Conservation (phyloP, 768 basidiomycete genomes). For the Tephrocybe sp. region DNA sequence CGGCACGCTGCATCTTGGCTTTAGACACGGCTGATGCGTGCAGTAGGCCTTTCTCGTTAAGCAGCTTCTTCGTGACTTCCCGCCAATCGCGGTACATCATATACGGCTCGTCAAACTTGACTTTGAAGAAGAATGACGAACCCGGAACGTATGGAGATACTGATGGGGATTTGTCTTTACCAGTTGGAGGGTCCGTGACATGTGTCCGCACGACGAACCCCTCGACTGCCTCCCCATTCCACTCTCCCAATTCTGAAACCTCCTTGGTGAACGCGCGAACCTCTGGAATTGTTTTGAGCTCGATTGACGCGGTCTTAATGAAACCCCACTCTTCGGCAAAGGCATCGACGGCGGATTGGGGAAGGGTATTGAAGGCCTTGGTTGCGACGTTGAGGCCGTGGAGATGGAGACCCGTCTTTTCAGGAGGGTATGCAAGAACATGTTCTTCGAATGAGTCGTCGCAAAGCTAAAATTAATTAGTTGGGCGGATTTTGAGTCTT, state of each 20-base stretch:
- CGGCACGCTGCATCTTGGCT: conserved; percentile 68
- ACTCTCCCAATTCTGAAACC: conserved; percentile 64
- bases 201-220: conserved; percentile 91
- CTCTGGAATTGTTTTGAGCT: conserved; percentile 56
- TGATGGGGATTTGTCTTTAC: conserved; percentile 19
- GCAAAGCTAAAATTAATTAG: conserved; percentile 66
- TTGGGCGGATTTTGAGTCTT: neutral
- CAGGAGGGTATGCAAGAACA: conserved; percentile 78
- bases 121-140: conserved; percentile 96
- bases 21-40: conserved; percentile 45
- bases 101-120: conserved; percentile 99
- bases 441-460: conserved; percentile 98
- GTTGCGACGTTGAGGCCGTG: conserved; percentile 84
- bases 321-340: conserved; percentile 94
- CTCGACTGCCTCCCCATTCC: conserved; percentile 84
- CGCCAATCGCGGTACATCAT: conserved; percentile 99
- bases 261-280: conserved; percentile 73
- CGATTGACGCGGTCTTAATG: conserved; percentile 67
- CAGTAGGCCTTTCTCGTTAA: conserved; percentile 32
- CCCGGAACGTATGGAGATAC: conserved; percentile 70
- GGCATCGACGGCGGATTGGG: conserved; percentile 60
- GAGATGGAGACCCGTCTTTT: conserved; percentile 86
- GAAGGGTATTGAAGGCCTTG: conserved; percentile 66
- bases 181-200: conserved; percentile 43
- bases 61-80: conserved; percentile 82